Evolutionary conservation across 2,329 filamentous ascomycete genomes (phyloP).

Genomic region (Aspergillus calidoustus): DNA sequence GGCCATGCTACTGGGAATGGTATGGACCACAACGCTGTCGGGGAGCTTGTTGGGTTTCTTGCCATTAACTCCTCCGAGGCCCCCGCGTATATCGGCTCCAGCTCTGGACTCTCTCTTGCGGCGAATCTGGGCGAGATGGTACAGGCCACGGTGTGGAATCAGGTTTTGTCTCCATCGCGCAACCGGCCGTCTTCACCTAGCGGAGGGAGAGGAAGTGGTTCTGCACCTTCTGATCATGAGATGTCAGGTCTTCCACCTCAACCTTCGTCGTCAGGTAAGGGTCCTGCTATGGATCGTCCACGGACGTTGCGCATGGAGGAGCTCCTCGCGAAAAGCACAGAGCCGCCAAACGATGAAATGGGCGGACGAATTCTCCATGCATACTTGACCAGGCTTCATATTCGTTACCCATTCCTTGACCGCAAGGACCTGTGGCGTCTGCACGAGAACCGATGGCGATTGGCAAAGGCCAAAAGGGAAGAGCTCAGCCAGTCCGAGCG

Average conservation of each 20-base stretch:
- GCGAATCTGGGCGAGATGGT: constrained; percentile 59
- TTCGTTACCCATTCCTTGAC: constrained; percentile 57
- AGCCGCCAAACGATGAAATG: constrained; percentile 53
- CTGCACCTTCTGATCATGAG: background rate
- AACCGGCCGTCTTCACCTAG: constrained; percentile 15
- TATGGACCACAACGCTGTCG: constrained; percentile 41
- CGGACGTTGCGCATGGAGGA: constrained; percentile 46
- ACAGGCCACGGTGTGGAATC: constrained; percentile 59
- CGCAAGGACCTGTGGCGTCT: constrained; percentile 51
- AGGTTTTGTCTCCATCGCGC: constrained; percentile 45
- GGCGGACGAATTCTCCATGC: constrained; percentile 50
- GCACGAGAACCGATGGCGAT: constrained; percentile 47
- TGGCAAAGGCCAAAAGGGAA: constrained; percentile 42
- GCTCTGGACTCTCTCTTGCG: constrained; percentile 55
- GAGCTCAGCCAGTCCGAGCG: constrained; percentile 41
- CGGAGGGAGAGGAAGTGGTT: background rate
- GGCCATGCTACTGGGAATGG: constrained; percentile 19
- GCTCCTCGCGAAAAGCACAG: constrained; percentile 48
- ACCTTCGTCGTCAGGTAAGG: constrained; percentile 15
- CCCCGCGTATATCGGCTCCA: constrained; percentile 56
- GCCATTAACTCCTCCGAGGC: constrained; percentile 52
- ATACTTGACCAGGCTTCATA: constrained; percentile 53
- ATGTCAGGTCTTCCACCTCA: constrained; percentile 22
- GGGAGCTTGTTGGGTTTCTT: constrained; percentile 56
- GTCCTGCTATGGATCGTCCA: constrained; percentile 26